phyloP scores from a whole-genome alignment of 108 stramenopile species.

The Nitzschia sp. region DNA sequence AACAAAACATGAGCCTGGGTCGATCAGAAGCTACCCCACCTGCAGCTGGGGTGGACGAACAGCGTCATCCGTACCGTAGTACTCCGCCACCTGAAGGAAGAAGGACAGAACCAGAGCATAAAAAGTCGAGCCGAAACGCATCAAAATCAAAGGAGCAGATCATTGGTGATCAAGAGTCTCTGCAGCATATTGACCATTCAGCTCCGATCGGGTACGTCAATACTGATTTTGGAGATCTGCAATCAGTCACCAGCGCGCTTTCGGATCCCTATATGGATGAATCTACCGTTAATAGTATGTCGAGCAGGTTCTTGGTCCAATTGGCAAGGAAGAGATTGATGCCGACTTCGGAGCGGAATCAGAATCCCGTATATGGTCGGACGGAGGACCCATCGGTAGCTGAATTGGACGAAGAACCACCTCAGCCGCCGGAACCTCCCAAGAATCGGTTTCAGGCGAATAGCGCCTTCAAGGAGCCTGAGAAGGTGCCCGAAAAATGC shows the following conservation, averaged over 20 bases:
- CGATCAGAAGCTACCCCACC: no score
- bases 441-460: neutral
- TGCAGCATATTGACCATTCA: neutral
- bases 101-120: neutral
- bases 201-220: slow-evolving; percentile 24
- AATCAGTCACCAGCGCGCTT: slow-evolving; percentile 30
- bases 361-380: neutral
- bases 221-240: slow-evolving; percentile 25
- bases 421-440: neutral
- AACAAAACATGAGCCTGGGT: neutral
- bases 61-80: slow-evolving; percentile 2
- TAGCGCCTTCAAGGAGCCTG: neutral
- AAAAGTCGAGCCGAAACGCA: neutral
- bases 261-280: slow-evolving; percentile 25
- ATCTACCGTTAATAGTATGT: neutral
- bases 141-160: neutral
- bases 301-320: slow-evolving; percentile 5
- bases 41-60: neutral
- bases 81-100: neutral
- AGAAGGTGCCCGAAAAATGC: neutral
- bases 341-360: neutral
- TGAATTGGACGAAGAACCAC: neutral
- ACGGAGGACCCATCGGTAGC: neutral
- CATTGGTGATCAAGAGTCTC: neutral
- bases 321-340: neutral